Evolutionary conservation across 2,329 filamentous ascomycete species (phyloP), one percentile per base, ranked within the genome.

Genomic region (Aspergillus fructus): DNA sequence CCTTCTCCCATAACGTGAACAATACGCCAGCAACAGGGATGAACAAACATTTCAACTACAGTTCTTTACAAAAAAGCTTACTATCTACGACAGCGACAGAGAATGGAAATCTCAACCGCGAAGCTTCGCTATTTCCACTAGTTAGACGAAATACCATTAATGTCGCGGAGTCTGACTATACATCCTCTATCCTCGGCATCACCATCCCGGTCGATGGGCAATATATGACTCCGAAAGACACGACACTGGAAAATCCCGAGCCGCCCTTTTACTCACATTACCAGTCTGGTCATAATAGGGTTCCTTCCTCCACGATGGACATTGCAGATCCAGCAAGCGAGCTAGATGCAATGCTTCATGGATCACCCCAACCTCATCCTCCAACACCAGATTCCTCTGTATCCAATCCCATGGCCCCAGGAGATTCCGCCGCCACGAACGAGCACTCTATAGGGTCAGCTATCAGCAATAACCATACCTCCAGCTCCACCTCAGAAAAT

Each of bases 371-470:
- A 17, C 63, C 63, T 4, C 70, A 73, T 49, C 69, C 68, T 4
- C 64, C 61, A 17, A 73, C 71, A 0, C 67, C 72, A 3, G 71
- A 74, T n/a, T 74, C 72, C 1, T 64, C 69, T n/a, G 62, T 60
- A 6, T 68, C 69, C 12, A 70, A 68, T 45, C 27, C 61, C 5
- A 60, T 65, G 59, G 62, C 64, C 43, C 43, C 60, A 8, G 56
- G 56, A 6, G 59, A 56, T 30, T 19, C 55, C 21, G 40, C 56
- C 2, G 49, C 55, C 9, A 15, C 57, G 8, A 61, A 49, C 53
- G 66, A 68, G 21, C 59, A 55, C 12, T 51, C 67, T 12, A 34
- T 51, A 6, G 41, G 59, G 23, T 50, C 58, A 1, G 59, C 50
- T 9, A 55, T 61, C 37, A 52, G 23, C 11, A 50, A 61, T 40